Conservation (phyloP, 192 early-diverging fungal genomes). For the Backusella circina region DNA sequence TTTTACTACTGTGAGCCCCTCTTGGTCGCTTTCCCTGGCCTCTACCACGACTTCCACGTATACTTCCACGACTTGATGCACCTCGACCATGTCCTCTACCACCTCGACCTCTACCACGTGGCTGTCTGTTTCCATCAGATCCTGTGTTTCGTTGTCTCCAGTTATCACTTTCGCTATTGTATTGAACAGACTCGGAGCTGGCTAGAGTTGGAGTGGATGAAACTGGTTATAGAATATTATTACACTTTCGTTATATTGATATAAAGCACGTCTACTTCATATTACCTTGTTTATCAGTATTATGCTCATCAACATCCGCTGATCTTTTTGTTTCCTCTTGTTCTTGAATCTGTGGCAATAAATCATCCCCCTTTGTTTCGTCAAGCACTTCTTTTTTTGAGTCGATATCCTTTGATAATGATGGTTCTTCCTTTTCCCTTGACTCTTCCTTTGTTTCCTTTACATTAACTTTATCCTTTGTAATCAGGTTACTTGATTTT, state of each 20-base stretch:
- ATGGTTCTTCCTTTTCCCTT: not conserved
- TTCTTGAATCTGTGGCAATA: too few species aligned
- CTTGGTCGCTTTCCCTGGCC: not conserved
- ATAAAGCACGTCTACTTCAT: too few species aligned
- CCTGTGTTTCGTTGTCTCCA: not conserved
- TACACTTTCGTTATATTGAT: not conserved
- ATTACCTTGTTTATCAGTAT: not conserved
- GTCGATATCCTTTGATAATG: not conserved
- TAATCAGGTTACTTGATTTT: not conserved
- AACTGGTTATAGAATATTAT: not conserved
- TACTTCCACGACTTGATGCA: not conserved
- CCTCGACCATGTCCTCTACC: not conserved
- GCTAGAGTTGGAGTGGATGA: not conserved
- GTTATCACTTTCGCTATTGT: not conserved
- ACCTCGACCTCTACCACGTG: constrained; percentile 5
- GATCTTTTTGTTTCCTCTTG: not conserved
- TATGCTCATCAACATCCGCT: not conserved
- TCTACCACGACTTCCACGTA: not conserved
- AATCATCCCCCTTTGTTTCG: too few species aligned
- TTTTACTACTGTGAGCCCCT: not conserved
- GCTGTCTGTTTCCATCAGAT: not conserved
- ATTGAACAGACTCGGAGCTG: not conserved
- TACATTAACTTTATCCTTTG: not conserved
- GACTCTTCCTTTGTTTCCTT: not conserved
- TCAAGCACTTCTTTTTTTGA: not conserved